Evolutionary conservation across 805 yeast genomes (phyloP).

Genomic region (Suhomyces pyralidae): DNA sequence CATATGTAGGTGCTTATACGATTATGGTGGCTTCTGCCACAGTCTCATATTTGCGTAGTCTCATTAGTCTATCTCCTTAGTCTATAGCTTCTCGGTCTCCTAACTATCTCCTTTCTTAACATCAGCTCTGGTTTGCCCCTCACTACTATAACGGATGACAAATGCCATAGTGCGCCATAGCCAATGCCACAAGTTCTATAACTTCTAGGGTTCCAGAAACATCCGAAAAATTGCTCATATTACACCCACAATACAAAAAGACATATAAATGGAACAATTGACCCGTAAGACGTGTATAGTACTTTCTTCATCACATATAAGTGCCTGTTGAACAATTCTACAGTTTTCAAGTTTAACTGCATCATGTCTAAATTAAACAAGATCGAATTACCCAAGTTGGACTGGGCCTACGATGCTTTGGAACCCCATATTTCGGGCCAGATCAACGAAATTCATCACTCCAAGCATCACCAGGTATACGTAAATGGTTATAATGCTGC

Average conservation of each 20-base stretch:
- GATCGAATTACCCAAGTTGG: constrained; percentile 38
- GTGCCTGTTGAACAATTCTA: too few species aligned
- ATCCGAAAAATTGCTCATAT: background rate
- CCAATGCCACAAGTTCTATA: background rate
- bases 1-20: too few species aligned
- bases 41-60: background rate
- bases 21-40: background rate
- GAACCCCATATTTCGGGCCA: constrained; percentile 47
- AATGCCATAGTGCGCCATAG: background rate
- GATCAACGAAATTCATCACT: constrained; percentile 47
- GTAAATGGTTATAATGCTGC: constrained; percentile 47
- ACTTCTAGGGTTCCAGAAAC: constrained; percentile 5
- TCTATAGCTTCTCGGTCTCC: background rate
- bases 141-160: too few species aligned
- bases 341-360: too few species aligned
- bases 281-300: background rate
- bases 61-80: too few species aligned
- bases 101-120: too few species aligned
- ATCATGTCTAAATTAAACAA: constrained; percentile 5
- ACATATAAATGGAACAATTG: background rate
- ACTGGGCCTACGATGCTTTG: constrained; percentile 45
- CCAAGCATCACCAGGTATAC: constrained; percentile 51
- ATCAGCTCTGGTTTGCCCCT: background rate
- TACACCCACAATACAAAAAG: background rate
- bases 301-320: too few species aligned